Percentiles rank a stretch among this genome's conserved stretches.
These are phyloP conservation scores for Petrea volubilis DNA, from an alignment of 257 asterid species.

Conservation along the genomic window DNA sequence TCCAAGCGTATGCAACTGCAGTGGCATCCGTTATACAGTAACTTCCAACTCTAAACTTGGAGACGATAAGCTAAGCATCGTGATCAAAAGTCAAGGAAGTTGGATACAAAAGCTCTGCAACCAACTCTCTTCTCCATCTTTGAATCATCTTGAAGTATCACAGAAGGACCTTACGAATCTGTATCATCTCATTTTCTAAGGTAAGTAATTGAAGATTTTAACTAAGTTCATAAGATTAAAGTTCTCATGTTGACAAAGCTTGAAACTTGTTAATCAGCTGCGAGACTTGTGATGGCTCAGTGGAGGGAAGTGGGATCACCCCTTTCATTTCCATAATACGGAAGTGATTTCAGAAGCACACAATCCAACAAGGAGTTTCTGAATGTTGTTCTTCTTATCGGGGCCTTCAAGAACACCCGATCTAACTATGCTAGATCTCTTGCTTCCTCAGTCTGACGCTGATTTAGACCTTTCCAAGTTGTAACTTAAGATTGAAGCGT, in stretches of 20 bases:
- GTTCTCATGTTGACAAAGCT: background rate
- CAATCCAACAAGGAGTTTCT: conserved; percentile 30
- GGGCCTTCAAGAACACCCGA: conserved; percentile 57
- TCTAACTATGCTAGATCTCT: conserved; percentile 50
- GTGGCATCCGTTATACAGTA: conserved; percentile 65
- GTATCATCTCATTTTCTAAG: conserved; percentile 44
- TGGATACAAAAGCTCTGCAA: conserved; percentile 47
- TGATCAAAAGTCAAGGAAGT: conserved; percentile 44
- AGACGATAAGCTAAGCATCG: conserved; percentile 39
- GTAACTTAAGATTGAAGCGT: conserved; percentile 48
- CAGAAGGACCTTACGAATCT: conserved; percentile 69
- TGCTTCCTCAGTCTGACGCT: conserved; percentile 43
- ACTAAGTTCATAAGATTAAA: background rate
- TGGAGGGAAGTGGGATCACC: conserved; percentile 81
- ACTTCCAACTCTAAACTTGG: conserved; percentile 40
- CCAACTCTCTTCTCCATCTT: conserved; percentile 33
- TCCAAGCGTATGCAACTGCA: conserved; percentile 47
- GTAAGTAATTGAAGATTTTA: conserved; percentile 9
- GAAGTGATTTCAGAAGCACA: conserved; percentile 34
- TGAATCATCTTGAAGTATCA: conserved; percentile 46
- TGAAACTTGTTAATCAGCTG: conserved; percentile 30
- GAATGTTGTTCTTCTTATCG: conserved; percentile 34
- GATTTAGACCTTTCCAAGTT: conserved; percentile 29
- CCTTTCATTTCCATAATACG: conserved; percentile 57
- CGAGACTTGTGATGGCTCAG: conserved; percentile 61